phyloP scores from a whole-genome alignment of 75 land plant genomes.

The Selaginella moellendorffii region DNA sequence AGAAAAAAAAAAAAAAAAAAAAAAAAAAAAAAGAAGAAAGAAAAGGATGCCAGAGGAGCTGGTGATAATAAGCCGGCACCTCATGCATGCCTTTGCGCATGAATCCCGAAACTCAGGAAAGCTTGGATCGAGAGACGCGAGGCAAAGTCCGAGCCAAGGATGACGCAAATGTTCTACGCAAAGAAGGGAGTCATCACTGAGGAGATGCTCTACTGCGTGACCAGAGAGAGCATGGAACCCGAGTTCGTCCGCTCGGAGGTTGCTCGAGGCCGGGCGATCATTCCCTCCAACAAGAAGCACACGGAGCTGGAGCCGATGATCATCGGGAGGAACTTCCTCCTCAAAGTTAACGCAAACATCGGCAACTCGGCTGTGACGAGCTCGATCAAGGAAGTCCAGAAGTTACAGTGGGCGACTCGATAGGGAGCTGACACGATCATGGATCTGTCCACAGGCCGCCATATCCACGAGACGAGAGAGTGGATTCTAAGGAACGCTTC shows the following conservation, averaged over 20 bases:
- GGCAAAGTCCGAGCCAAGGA: constrained; percentile 46
- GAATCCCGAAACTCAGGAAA: constrained; percentile 73
- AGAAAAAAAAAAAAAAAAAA: no score
- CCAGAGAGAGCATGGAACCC: constrained; percentile 76
- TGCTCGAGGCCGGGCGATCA: constrained; percentile 92
- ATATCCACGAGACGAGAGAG: constrained; percentile 96
- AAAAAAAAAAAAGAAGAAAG: no score
- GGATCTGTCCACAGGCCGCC: constrained; percentile 97
- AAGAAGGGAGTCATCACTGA: constrained; percentile 87
- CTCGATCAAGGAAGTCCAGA: constrained; percentile 95
- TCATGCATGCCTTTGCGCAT: no score
- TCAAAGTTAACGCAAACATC: constrained; percentile 97
- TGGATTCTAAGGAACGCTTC: constrained; percentile 91
- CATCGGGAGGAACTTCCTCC: constrained; percentile 83
- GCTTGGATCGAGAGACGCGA: constrained; percentile 75
- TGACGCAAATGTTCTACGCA: constrained; percentile 94
- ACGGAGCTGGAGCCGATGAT: constrained; percentile 94
- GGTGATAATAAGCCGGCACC: no score
- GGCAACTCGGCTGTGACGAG: constrained; percentile 94
- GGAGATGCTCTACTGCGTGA: constrained; percentile 88
- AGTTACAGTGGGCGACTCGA: constrained; percentile 97
- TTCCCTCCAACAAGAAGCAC: constrained; percentile 93
- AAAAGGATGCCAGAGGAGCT: no score
- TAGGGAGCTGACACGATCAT: constrained; percentile 99
- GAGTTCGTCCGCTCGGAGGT: constrained; percentile 92